These are phyloP conservation scores for Phoma herbarum DNA, from an alignment of 2,329 filamentous ascomycete species.

Conservation along the genomic window DNA sequence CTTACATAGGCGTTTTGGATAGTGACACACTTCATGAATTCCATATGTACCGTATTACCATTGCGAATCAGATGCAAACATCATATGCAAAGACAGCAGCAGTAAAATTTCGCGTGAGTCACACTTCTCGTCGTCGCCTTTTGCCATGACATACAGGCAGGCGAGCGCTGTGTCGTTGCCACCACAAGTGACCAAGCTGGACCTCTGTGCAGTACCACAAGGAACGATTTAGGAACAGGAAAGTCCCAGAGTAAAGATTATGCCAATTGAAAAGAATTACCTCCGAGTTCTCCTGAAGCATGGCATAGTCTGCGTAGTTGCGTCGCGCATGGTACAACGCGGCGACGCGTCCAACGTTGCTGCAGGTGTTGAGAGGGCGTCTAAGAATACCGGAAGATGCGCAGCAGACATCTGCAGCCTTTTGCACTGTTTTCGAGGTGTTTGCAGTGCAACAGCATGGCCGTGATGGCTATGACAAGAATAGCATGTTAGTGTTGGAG, in stretches of 20 bases:
- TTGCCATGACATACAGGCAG: neutral
- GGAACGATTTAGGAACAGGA: neutral
- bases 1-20: slow-evolving; percentile 6
- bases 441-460: neutral
- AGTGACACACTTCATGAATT: slow-evolving; percentile 18
- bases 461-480: neutral
- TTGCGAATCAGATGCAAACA: no score
- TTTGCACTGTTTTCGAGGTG: neutral
- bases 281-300: neutral
- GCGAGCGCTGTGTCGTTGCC: neutral
- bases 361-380: neutral
- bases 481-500: neutral
- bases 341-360: slow-evolving; percentile 3
- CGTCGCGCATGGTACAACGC: neutral
- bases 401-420: neutral
- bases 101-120: neutral
- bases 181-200: neutral
- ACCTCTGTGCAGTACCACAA: neutral
- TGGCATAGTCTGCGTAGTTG: neutral
- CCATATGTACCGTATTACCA: neutral
- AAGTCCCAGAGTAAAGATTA: neutral
- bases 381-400: neutral
- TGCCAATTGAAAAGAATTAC: neutral
- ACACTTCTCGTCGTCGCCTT: neutral
- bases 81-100: neutral